Conservation (phyloP, 441 rosid genomes). For the Populus hybrid region DNA sequence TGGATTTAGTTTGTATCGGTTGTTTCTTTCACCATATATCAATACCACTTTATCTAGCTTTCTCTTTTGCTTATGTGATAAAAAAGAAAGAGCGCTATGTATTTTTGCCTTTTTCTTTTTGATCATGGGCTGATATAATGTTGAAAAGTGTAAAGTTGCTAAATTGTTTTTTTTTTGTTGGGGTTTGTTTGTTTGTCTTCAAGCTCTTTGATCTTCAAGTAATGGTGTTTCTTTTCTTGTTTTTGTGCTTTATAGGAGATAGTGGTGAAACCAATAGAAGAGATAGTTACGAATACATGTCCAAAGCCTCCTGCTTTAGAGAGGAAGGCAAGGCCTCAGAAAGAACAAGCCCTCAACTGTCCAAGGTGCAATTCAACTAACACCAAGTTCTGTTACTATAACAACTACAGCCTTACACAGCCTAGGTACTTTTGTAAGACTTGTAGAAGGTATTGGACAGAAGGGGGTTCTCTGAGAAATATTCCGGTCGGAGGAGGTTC, state of each 20-base stretch:
- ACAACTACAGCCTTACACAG: conserved; percentile 93
- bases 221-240: conserved; percentile 5
- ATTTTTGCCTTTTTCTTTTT: conserved; percentile 9
- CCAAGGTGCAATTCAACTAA: conserved; percentile 93
- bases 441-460: conserved; percentile 94
- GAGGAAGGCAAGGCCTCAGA: conserved; percentile 59
- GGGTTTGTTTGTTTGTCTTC: conserved; percentile 23
- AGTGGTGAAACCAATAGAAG: conserved; percentile 81
- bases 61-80: conserved; percentile 30
- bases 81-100: neutral
- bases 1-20: conserved; percentile 37
- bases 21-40: conserved; percentile 11
- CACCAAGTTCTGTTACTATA: conserved; percentile 96
- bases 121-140: conserved; percentile 29
- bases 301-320: conserved; percentile 41
- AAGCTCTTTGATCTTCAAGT: conserved; percentile 8
- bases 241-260: conserved; percentile 47
- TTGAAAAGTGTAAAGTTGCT: conserved; percentile 35
- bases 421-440: conserved; percentile 95
- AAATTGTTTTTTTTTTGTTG: conserved; percentile 24
- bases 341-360: conserved; percentile 74
- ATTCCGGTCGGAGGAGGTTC: no score
- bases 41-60: conserved; percentile 24
- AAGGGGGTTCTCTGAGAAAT: conserved; percentile 86
- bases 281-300: conserved; percentile 59